Evolutionary conservation across 352 stramenopile species (phyloP), one percentile per base, ranked within the genome.

Genomic region (Elongisporangium undulatum): DNA sequence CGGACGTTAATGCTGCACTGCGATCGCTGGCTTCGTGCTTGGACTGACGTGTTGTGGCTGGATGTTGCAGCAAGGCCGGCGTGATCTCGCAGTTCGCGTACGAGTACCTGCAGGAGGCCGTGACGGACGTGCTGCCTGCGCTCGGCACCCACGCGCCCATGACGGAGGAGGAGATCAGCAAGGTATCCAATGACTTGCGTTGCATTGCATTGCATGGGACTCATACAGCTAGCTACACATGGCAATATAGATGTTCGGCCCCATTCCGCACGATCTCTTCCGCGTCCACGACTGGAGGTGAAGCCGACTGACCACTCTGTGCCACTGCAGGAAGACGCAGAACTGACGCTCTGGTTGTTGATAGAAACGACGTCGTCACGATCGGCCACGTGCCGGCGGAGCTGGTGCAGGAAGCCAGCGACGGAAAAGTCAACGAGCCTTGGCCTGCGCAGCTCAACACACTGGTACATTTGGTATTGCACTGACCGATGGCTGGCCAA

Each of bases 391-490:
- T 97, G 38, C 95, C 96, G 13, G 77, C 78, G 0, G 78, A 97
- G 62, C 92, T 99, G 51, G 96, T 99, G 12, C 66, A 64, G 5
- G 75, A 94, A 29, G 96, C 97, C 10, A 99, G 95, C 34, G 84
- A 97, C 45, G 96, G 94, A 21, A 97, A 98, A 79, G 91, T 99
- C 17, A 90, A 98, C 51, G 79, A 98, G 56, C 83, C 89, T 8
- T 99, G 96, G 96, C 97, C 97, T 0, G 97, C 94, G 9, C 96
- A 99, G 68, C 76, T 99, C 53, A 99, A 99, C 68, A 97, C 92
- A 51, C 74, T 98, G 41, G 93, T 99, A 64, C 7, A 73, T 72
- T 1, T 21, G 6, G 34, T 22, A 48, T 23, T 64, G 1, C 15
- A 54, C 10, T 24, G 22, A 58, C 13, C 23, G 29, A 6, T 55